phyloP scores from a whole-genome alignment of 169 alveolate species.

The Cryptosporidium parvum region DNA sequence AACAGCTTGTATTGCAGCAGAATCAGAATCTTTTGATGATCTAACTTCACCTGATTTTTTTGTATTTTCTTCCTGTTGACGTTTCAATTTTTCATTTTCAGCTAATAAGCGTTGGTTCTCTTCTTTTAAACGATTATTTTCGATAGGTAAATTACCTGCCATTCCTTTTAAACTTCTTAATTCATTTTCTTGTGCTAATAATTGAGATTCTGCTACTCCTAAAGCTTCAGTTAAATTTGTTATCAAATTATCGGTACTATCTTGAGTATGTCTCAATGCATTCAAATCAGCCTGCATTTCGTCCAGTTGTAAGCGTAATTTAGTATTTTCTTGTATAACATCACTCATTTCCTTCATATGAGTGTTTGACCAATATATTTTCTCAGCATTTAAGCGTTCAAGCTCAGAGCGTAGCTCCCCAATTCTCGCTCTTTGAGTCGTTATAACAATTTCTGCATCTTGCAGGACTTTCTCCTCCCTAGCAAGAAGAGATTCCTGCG shows the following conservation, averaged over 20 bases:
- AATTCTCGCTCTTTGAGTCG: slow-evolving; percentile 64
- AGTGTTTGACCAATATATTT: slow-evolving; percentile 68
- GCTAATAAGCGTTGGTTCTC: slow-evolving; percentile 58
- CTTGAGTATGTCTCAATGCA: slow-evolving; percentile 71
- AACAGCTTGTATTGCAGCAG: slow-evolving; percentile 46
- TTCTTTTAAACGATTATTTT: slow-evolving; percentile 42
- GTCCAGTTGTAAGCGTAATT: slow-evolving; percentile 52
- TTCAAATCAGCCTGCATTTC: slow-evolving; percentile 73
- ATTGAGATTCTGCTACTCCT: slow-evolving; percentile 68
- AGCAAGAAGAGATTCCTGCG: slow-evolving; percentile 74
- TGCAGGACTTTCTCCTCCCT: slow-evolving; percentile 74
- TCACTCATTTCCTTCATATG: slow-evolving; percentile 76
- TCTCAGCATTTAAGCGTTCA: slow-evolving; percentile 66
- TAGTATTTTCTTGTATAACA: slow-evolving; percentile 68
- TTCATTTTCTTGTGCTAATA: slow-evolving; percentile 54
- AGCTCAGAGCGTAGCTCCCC: slow-evolving; percentile 69
- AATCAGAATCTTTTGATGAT: slow-evolving; percentile 34
- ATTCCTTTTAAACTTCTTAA: slow-evolving; percentile 24
- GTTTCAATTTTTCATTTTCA: slow-evolving; percentile 56
- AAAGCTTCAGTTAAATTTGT: slow-evolving; percentile 70
- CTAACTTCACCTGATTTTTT: neutral
- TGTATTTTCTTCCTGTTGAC: slow-evolving; percentile 23
- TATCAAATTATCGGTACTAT: slow-evolving; percentile 57
- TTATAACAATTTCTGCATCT: slow-evolving; percentile 72
- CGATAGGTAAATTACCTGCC: slow-evolving; percentile 59